A percentile compares a stretch with the other conserved stretches of the same genome.
phyloP scores from a whole-genome alignment of 176 grass and related monocot genomes.

The Bromus sterilis region DNA sequence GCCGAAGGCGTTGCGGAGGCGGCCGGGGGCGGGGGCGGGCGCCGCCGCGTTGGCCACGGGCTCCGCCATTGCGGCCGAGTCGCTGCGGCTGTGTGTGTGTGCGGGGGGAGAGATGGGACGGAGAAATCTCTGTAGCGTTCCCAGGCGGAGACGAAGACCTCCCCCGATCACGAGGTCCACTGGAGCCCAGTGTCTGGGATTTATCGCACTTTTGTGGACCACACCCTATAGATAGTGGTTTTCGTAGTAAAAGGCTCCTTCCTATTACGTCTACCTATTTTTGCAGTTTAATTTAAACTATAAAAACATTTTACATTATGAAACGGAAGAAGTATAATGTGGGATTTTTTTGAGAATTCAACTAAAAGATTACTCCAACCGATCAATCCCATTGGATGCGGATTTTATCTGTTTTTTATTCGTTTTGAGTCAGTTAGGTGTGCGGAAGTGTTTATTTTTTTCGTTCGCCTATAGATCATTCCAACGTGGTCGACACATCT shows the following conservation, averaged over 20 bases:
- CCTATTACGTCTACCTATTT: too few species aligned
- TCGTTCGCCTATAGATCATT: too few species aligned
- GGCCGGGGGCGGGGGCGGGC: constrained; percentile 18
- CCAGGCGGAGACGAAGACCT: constrained; percentile 34
- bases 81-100: not conserved
- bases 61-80: constrained; percentile 63
- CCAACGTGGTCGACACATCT: too few species aligned
- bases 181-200: not conserved
- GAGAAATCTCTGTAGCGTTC: constrained; percentile 25
- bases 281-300: too few species aligned
- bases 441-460: too few species aligned
- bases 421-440: too few species aligned
- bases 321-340: too few species aligned
- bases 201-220: not conserved
- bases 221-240: not conserved
- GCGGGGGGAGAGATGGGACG: not conserved
- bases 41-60: constrained; percentile 24
- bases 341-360: too few species aligned
- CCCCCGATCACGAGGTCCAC: constrained; percentile 7
- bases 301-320: too few species aligned
- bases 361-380: too few species aligned
- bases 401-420: too few species aligned
- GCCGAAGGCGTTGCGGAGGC: constrained; percentile 84
- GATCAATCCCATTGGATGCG: too few species aligned
- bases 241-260: not conserved